Evolutionary conservation across 306 rosid species (phyloP).

Genomic region (Pterocarpus macrocarpus): DNA sequence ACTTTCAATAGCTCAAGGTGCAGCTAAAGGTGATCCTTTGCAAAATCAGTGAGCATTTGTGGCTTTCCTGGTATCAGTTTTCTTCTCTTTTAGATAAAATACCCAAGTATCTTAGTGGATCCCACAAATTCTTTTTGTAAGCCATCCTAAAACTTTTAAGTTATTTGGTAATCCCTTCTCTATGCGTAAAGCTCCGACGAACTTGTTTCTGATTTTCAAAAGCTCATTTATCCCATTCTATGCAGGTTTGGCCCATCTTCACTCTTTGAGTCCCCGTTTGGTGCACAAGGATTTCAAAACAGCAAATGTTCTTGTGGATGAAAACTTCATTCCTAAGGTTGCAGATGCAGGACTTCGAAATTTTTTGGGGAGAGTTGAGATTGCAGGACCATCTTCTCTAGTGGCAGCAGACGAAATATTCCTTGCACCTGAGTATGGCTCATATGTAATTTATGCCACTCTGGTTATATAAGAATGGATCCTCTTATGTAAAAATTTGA

Average conservation of each 20-base stretch:
- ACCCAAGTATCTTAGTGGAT: constrained; percentile 58
- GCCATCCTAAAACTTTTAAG: constrained; percentile 47
- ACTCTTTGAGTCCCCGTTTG: constrained; percentile 84
- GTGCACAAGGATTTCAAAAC: constrained; percentile 92
- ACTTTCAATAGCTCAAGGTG: constrained; percentile 90
- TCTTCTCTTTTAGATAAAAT: constrained; percentile 71
- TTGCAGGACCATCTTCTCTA: constrained; percentile 82
- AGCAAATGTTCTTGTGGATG: constrained; percentile 90
- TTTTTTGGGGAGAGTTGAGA: constrained; percentile 73
- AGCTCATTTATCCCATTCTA: constrained; percentile 45
- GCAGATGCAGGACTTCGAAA: constrained; percentile 91
- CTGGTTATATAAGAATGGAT: constrained; percentile 1
- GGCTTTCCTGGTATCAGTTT: constrained; percentile 96
- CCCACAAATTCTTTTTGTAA: constrained; percentile 59
- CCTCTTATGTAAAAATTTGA: too few relatives aligned
- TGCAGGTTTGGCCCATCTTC: constrained; percentile 88
- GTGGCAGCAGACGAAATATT: constrained; percentile 73
- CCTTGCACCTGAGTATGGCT: constrained; percentile 81
- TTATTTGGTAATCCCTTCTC: constrained; percentile 30
- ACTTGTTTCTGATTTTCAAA: constrained; percentile 43
- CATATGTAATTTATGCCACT: constrained; percentile 21
- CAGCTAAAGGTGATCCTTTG: constrained; percentile 99
- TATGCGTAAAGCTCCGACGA: constrained; percentile 34
- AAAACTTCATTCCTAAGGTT: constrained; percentile 81
- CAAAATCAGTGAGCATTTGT: constrained; percentile 99